Evolutionary conservation across 257 asterid species (phyloP).

Genomic region (Cinchona pubescens): DNA sequence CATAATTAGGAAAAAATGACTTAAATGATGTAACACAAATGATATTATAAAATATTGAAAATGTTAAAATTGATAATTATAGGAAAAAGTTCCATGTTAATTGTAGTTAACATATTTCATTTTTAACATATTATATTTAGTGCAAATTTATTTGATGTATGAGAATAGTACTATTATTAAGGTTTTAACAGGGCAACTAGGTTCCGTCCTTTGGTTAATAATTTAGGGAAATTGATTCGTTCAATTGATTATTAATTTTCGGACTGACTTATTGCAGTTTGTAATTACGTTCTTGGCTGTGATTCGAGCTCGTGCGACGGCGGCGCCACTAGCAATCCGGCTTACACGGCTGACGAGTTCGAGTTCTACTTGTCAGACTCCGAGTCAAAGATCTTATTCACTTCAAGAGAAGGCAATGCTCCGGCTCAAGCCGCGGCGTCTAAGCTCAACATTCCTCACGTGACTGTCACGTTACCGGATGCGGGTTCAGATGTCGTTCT

Average conservation of each 20-base stretch:
- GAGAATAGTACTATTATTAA: not conserved
- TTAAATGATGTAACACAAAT: too few relatives aligned
- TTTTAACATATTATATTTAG: too few relatives aligned
- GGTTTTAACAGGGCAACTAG: too few relatives aligned
- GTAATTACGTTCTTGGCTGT: constrained; percentile 80
- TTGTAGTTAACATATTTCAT: too few relatives aligned
- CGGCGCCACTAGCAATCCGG: constrained; percentile 94
- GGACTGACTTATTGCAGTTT: constrained; percentile 42
- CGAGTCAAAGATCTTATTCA: constrained; percentile 66
- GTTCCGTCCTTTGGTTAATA: too few relatives aligned
- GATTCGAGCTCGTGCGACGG: constrained; percentile 81
- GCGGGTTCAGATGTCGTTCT: constrained; percentile 45
- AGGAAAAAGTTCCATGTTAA: too few relatives aligned
- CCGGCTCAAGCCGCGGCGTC: constrained; percentile 89
- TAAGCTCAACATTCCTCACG: constrained; percentile 67
- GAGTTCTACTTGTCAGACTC: constrained; percentile 89
- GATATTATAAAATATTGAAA: too few relatives aligned
- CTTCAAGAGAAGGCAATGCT: constrained; percentile 76
- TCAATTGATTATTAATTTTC: not conserved
- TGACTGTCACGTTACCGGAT: constrained; percentile 49
- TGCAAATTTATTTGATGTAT: not conserved
- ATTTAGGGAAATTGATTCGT: not conserved
- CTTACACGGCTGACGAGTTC: constrained; percentile 95
- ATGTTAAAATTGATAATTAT: too few relatives aligned
- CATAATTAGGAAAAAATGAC: too few relatives aligned